These are phyloP conservation scores for Pelargonium myrrhifolium DNA, from an alignment of 441 rosid genomes.

Conservation along the genomic window DNA sequence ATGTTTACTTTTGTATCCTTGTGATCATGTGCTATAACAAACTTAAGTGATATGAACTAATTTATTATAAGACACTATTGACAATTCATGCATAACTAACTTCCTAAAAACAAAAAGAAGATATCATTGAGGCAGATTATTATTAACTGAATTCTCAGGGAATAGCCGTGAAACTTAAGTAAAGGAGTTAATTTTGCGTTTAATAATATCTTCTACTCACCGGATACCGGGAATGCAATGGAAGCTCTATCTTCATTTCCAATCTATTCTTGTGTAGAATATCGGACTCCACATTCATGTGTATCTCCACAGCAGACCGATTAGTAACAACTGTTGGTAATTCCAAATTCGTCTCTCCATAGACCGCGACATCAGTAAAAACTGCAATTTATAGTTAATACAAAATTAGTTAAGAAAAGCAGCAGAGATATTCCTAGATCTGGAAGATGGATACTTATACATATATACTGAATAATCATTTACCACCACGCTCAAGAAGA, in stretches of 20 bases:
- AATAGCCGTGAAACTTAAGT: not conserved
- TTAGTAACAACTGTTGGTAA: conserved; percentile 69
- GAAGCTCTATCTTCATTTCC: conserved; percentile 49
- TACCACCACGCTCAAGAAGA: conserved; percentile 50
- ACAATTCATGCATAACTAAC: no score
- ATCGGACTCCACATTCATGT: conserved; percentile 32
- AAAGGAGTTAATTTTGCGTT: not conserved
- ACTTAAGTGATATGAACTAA: no score
- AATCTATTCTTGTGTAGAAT: conserved; percentile 27
- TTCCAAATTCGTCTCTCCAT: conserved; percentile 81
- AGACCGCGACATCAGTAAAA: conserved; percentile 49
- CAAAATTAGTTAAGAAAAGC: not conserved
- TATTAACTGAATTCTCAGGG: not conserved
- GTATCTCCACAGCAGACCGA: conserved; percentile 68
- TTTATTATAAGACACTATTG: no score
- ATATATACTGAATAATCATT: not conserved
- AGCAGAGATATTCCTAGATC: not conserved
- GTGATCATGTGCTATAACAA: no score
- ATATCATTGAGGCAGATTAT: no score
- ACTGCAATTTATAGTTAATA: conserved; percentile 30
- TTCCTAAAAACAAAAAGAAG: no score
- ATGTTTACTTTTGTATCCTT: no score
- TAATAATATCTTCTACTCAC: conserved; percentile 31
- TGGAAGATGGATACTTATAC: not conserved
- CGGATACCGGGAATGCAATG: conserved; percentile 77